Evolutionary conservation across 2,329 filamentous ascomycete species (phyloP), one percentile per base, ranked within the genome.

Genomic region (Neurospora sp.): DNA sequence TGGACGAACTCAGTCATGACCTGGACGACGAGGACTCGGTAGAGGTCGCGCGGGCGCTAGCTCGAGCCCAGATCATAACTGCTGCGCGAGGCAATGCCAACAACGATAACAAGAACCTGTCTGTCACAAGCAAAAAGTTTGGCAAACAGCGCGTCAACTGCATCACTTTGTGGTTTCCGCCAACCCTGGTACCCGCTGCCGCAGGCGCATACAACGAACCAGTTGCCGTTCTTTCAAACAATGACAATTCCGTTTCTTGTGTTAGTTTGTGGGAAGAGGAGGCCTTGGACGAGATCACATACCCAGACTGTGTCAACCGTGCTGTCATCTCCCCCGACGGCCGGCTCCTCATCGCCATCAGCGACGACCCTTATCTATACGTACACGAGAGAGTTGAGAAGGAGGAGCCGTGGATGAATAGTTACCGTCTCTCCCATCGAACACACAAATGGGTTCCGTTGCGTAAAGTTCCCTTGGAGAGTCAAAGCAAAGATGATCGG

Each of bases 241-340:
- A 99, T 78, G 96, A 98, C 81, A 91, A 90, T 78, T 93, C 92
- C 1, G 91, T 98, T 70, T 90, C 91, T 38, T 82, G 97, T n/a
- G 93, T 96, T 77, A 91, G 90, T 67, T 83, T 98, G 23, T 84
- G 87, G 38, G 87, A 90, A 68, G 79, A 80, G 15, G 84, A 91
- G 71, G 84, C 91, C 42, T 81, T 96, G 28, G 89, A 92, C 69
- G 85, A 89, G 62, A 82, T 97, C 68, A 85, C 87, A 4, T 90
- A 97, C 73, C 90, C 92, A 5, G 91, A 95, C 77, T 91, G 90
- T 73, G 95, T 98, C 82, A 99, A 99, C 76, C 93, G 96, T 77
- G 93, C 94, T 40, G 88, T 94, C n/a, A 90, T 99, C 68, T 97
- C 95, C 7, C 96, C 95, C 0, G 91, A 97, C 78, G 95, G 94